Evolutionary conservation across 306 rosid species (phyloP).

Genomic region (Fagus crenata): DNA sequence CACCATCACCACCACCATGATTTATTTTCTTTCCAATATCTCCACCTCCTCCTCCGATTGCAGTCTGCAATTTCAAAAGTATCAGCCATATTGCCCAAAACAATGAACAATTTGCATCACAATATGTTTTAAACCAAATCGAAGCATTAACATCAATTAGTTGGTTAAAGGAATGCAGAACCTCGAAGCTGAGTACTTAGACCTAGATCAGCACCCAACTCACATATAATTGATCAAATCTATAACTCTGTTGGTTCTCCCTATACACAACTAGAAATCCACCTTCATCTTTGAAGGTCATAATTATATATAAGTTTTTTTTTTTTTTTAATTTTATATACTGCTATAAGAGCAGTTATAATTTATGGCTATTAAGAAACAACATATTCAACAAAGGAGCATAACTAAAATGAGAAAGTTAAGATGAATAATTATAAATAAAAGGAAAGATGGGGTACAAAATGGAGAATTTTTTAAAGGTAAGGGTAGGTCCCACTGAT

Average conservation of each 20-base stretch:
- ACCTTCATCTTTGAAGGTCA: neutral
- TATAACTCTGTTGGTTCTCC: neutral
- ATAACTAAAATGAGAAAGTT: no score
- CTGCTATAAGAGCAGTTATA: no score
- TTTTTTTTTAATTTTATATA: no score
- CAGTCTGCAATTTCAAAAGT: conserved; percentile 53
- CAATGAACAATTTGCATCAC: neutral
- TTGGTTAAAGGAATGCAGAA: neutral
- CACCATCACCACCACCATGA: conserved; percentile 98
- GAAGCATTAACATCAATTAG: conserved; percentile 1
- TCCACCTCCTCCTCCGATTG: conserved; percentile 92
- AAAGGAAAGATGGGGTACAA: no score
- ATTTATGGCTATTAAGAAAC: no score
- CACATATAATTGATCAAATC: neutral
- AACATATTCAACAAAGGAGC: no score
- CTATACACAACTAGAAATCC: neutral
- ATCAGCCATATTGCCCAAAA: conserved; percentile 10
- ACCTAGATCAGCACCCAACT: neutral
- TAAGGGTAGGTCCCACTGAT: no score
- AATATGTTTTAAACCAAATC: neutral
- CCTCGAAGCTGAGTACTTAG: neutral
- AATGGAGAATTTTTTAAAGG: no score
- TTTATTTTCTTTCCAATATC: conserved; percentile 81
- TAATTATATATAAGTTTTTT: no score
- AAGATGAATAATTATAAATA: no score